phyloP scores from a whole-genome alignment of 73 alveolate genomes.

The Symbiodinium natans region DNA sequence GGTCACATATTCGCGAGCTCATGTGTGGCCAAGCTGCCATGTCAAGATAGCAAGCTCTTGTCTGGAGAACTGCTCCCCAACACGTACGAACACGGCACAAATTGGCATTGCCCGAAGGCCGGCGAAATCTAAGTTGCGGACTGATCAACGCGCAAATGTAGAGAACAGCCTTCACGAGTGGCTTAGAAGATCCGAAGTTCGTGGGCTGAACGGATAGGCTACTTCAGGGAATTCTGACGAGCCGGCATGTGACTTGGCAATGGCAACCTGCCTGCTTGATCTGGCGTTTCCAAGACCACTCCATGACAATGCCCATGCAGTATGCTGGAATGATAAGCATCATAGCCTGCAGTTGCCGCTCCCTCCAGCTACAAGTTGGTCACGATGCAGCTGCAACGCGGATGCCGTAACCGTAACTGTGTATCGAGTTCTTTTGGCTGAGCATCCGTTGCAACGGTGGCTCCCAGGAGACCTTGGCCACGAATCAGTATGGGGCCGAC shows the following conservation, averaged over 20 bases:
- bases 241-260: too few relatives aligned
- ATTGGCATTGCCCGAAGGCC: too few relatives aligned
- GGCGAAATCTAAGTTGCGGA: background rate
- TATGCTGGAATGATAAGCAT: conserved; percentile 80
- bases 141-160: conserved; percentile 33
- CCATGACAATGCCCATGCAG: conserved; percentile 72
- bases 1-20: background rate
- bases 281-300: conserved; percentile 39
- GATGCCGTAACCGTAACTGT: too few relatives aligned
- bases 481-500: too few relatives aligned
- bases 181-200: background rate
- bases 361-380: too few relatives aligned
- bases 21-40: background rate
- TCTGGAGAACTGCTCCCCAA: too few relatives aligned
- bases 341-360: too few relatives aligned
- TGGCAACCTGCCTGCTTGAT: conserved; percentile 25
- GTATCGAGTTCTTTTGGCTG: background rate
- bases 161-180: background rate
- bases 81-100: too few relatives aligned
- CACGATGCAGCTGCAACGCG: too few relatives aligned
- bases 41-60: background rate
- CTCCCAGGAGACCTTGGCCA: conserved; percentile 46
- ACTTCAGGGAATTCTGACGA: too few relatives aligned
- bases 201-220: background rate
- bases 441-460: conserved; percentile 56